Evolutionary conservation across 1,284 basidiomycete genomes (phyloP), one percentile per base, ranked within the genome.

Genomic region (Ustilago esculenta): DNA sequence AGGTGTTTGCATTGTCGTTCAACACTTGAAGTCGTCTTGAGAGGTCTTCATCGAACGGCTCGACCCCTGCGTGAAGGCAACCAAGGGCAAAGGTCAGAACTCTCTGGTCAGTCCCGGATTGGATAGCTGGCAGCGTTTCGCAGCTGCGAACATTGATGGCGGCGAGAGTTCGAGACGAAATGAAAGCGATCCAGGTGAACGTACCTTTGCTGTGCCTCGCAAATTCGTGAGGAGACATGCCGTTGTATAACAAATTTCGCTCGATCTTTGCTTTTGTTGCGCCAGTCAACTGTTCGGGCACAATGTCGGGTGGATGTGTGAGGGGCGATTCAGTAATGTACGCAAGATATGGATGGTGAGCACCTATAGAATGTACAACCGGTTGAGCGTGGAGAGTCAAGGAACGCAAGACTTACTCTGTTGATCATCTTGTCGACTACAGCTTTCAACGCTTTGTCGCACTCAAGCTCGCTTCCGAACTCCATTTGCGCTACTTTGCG

Each of bases 401-500:
- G 27, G 12, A 29, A 29, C 27, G n/a, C 41, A 0, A 17, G 10
- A 60, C 64, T 59, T 20, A 69, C 66, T 40, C 66, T 50, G 23
- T 55, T 55, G 32, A 63, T 42, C 44, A 55, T 46, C 47, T 69
- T 69, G 35, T 55, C 51, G 9, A 69, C 59, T 17, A 53, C 33
- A 1, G 46, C 54, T 27, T 53, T 69, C 14, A 69, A 37, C 47
- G 59, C 51, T 48, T 63, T 63, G 44, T 69, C 59, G 14, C 54
- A 44, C 29, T 63, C 59, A 0, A 69, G 44, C 27, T 57, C 66
- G 36, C 55, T 69, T 15, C 66, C 66, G 15, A 69, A 69, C 47
- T 69, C 66, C 66, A 69, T 69, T 23, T 69, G 66, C 3, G 66
- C 66, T 11, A 69, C 55, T 41, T 69, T 69, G 51, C 46, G 42